Evolutionary conservation across 768 basidiomycete species (phyloP), one percentile per base, ranked within the genome.

Genomic region (Sporobolomyces phaffii): DNA sequence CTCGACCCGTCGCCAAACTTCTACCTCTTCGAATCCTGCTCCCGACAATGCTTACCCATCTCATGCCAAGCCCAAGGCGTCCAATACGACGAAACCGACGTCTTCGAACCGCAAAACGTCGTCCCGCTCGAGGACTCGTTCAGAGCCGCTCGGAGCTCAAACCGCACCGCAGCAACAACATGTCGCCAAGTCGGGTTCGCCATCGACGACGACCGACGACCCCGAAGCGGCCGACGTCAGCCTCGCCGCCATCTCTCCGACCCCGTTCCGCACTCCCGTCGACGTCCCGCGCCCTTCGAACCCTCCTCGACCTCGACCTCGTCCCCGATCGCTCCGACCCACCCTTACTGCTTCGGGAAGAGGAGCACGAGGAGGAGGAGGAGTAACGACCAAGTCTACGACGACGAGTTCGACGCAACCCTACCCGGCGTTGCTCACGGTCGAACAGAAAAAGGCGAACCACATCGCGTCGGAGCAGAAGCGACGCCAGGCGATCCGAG

Each of bases 381-480:
- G n/a, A n/a, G n/a, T n/a, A n/a, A n/a, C n/a, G 2, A 1, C 28
- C 5, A 29, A 38, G 13, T 41, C 54, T 3, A 44, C 47, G 4
- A 33, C 63, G 48, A 29, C 40, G n/a, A 24, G 5, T 14, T 7
- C 41, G 29, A 31, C 10, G 33, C 13, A 8, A n/a, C 26, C 18
- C 26, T 66, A 71, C 8, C 33, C 40, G 14, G 41, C 53, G 6
- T 60, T 70, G 9, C 65, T 75, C 8, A 58, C 70, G 3, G 60
- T 54, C n/a, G 67, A 48, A 41, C 73, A 72, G 44, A 73, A 71
- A 51, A 69, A 72, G 57, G 70, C 72, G 31, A 74, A 73, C 63
- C 75, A 96, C 75, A 94, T 96, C 71, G 88, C 90, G 73, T 88
- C 87, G 3, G 92, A 96, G 79, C 91, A 94, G 80, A 93, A 93